These are phyloP conservation scores for Penicillium sp. DNA, from an alignment of 2,329 filamentous ascomycete genomes.

Conservation along the genomic window DNA sequence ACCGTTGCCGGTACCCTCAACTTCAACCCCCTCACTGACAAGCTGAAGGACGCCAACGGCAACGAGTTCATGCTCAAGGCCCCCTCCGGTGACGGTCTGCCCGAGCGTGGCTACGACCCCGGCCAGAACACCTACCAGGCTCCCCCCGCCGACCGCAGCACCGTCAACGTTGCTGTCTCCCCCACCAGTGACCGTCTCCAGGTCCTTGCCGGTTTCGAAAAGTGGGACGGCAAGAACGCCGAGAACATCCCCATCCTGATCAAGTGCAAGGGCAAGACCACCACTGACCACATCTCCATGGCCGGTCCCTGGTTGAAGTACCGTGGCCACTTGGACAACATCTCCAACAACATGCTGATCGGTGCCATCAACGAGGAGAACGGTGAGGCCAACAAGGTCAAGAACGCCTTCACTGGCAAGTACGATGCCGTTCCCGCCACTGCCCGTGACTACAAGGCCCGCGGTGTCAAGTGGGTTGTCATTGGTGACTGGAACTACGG, in stretches of 20 bases:
- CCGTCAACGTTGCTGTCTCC: slow-evolving; percentile 77
- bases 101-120: slow-evolving; percentile 79
- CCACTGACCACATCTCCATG: slow-evolving; percentile 94
- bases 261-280: slow-evolving; percentile 95
- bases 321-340: slow-evolving; percentile 98
- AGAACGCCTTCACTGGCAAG: slow-evolving; percentile 82
- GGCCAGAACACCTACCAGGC: slow-evolving; percentile 95
- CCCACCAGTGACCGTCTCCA: slow-evolving; percentile 93
- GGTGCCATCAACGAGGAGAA: slow-evolving; percentile 95
- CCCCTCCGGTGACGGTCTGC: slow-evolving; percentile 80
- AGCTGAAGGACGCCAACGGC: slow-evolving; percentile 89
- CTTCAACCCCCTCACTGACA: slow-evolving; percentile 95
- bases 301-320: slow-evolving; percentile 98
- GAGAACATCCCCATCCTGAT: slow-evolving; percentile 85
- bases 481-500: slow-evolving; percentile 99
- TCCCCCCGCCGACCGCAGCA: slow-evolving; percentile 75
- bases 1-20: slow-evolving; percentile 79
- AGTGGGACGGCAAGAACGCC: slow-evolving; percentile 93
- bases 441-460: slow-evolving; percentile 97
- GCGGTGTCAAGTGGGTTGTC: slow-evolving; percentile 95
- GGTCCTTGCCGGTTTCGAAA: slow-evolving; percentile 78
- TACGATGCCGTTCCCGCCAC: slow-evolving; percentile 88
- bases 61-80: slow-evolving; percentile 89
- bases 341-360: slow-evolving; percentile 95
- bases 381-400: slow-evolving; percentile 95